Conservation (phyloP, 2,329 filamentous ascomycete genomes). For the Dactylonectria macrodidyma region DNA sequence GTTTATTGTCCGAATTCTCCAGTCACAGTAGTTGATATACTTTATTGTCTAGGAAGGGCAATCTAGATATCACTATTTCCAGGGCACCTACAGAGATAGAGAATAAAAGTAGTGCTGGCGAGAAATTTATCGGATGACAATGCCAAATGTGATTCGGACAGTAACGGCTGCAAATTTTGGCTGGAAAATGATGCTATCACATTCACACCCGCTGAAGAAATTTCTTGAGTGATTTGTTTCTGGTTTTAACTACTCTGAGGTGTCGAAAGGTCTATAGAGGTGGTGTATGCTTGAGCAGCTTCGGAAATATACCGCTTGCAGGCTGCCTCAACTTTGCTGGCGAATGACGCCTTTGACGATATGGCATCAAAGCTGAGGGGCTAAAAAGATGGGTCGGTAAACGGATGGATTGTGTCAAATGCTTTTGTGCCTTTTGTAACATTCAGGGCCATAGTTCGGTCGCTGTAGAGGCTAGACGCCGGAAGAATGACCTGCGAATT, state of each 20-base stretch:
- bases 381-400: background rate
- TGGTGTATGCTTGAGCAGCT: background rate
- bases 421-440: background rate
- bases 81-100: too few species aligned
- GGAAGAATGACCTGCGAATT: background rate
- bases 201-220: constrained; percentile 4
- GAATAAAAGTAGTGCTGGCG: too few species aligned
- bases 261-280: background rate
- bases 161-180: background rate
- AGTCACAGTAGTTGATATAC: too few species aligned
- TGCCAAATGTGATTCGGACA: too few species aligned
- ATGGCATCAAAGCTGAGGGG: background rate
- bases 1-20: too few species aligned
- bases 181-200: constrained; percentile 5
- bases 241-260: background rate
- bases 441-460: background rate
- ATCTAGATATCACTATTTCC: too few species aligned
- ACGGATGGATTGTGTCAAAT: background rate
- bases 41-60: too few species aligned
- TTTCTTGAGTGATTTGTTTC: background rate
- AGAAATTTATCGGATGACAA: too few species aligned
- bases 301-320: constrained; percentile 7
- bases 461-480: background rate
- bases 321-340: constrained; percentile 1
- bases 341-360: constrained; percentile 8